Evolutionary conservation across 169 alveolate species (phyloP).

Genomic region (Prorocentrum cordatum): DNA sequence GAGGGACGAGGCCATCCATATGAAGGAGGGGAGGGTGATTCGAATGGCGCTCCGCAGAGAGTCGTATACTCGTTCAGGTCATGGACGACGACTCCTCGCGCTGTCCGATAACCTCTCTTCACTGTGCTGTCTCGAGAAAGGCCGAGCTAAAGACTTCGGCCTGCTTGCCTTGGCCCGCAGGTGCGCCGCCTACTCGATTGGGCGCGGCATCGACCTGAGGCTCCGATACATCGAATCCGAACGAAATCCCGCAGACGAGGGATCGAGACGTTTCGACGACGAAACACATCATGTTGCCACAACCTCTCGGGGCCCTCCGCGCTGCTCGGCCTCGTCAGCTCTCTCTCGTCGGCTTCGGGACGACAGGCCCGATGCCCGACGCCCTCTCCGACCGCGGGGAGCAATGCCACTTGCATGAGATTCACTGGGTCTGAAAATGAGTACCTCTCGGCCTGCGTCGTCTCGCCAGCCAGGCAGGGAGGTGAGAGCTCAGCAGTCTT

Average conservation of each 20-base stretch:
- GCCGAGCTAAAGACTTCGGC: neutral
- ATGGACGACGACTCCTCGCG: neutral
- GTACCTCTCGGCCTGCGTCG: no score
- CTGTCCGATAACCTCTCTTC: neutral
- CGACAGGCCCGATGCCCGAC: no score
- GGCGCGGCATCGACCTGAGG: neutral
- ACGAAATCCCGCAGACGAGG: neutral
- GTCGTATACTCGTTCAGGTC: neutral
- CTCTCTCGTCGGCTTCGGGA: no score
- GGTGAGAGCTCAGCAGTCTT: no score
- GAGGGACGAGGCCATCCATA: neutral
- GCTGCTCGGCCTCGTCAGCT: no score
- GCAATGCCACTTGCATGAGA: no score
- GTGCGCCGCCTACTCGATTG: neutral
- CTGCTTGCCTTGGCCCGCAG: neutral
- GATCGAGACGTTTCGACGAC: neutral
- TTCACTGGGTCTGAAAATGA: no score
- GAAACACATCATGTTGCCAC: no score
- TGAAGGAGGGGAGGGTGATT: slow-evolving; percentile 12
- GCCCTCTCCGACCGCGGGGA: no score
- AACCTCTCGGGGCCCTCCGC: no score
- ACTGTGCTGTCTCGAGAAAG: neutral
- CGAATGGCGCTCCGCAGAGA: neutral
- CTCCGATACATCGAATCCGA: neutral
- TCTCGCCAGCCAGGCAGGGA: no score